Conservation (phyloP, 2,329 filamentous ascomycete species). For the Chaetomiaceae sp. region DNA sequence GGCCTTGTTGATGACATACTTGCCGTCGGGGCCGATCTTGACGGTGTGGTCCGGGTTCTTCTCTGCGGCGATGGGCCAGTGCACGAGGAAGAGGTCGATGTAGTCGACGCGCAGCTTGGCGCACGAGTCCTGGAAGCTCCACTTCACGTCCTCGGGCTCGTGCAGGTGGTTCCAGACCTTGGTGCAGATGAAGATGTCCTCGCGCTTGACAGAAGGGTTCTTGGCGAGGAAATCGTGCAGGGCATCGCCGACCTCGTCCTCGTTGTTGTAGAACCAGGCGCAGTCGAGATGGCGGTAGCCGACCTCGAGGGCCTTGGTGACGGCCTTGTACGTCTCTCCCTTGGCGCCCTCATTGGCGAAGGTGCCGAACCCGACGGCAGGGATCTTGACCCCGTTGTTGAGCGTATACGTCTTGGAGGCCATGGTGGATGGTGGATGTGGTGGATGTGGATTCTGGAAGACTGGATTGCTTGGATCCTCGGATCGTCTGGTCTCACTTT, state of each 20-base stretch:
- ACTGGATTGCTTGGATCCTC: too few species aligned
- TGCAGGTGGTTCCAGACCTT: constrained; percentile 69
- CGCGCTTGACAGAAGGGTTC: constrained; percentile 42
- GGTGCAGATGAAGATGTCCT: constrained; percentile 58
- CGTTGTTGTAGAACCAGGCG: constrained; percentile 67
- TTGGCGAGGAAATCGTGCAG: constrained; percentile 43
- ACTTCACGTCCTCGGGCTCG: constrained; percentile 51
- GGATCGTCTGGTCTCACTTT: too few species aligned
- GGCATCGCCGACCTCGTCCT: constrained; percentile 54
- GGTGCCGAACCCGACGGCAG: constrained; percentile 60
- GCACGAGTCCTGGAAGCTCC: constrained; percentile 46
- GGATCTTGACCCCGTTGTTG: constrained; percentile 53
- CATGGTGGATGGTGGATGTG: constrained; percentile 11
- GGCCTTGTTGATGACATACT: constrained; percentile 49
- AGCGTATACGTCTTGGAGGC: constrained; percentile 38
- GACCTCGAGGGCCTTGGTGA: constrained; percentile 55
- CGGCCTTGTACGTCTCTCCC: constrained; percentile 58
- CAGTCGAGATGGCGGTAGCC: constrained; percentile 66
- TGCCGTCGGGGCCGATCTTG: constrained; percentile 42
- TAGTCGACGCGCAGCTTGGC: constrained; percentile 49
- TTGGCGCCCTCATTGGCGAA: constrained; percentile 60
- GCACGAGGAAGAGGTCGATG: constrained; percentile 56
- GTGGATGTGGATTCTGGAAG: too few species aligned
- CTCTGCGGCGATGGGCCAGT: constrained; percentile 45
- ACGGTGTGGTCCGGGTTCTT: constrained; percentile 38